A percentile compares a stretch with the other conserved stretches of the same genome.
These are phyloP conservation scores for Pythium pyrilobum DNA, from an alignment of 352 stramenopile species.

Conservation along the genomic window DNA sequence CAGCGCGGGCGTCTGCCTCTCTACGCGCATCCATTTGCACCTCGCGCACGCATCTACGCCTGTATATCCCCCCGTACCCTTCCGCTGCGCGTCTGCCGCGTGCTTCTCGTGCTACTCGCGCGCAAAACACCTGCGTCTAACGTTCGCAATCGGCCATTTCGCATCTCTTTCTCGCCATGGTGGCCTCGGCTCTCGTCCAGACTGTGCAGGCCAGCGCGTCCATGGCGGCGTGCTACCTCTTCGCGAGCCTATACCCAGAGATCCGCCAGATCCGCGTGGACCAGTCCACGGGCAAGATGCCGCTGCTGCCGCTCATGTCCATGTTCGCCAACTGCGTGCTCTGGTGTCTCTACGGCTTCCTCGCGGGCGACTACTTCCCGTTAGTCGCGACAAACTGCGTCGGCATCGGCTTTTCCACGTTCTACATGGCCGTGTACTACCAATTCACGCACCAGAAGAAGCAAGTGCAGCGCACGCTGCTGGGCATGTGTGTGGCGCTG, in stretches of 20 bases:
- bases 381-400: slow-evolving; percentile 37
- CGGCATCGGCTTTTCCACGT: slow-evolving; percentile 27
- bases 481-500: slow-evolving; percentile 9
- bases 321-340: slow-evolving; percentile 37
- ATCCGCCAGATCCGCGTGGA: slow-evolving; percentile 2
- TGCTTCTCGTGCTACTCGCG: neutral
- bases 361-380: slow-evolving; percentile 31
- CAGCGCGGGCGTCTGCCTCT: too few relatives aligned
- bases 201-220: slow-evolving; percentile 13
- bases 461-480: slow-evolving; percentile 18
- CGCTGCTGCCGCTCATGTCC: slow-evolving; percentile 32
- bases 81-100: too few relatives aligned
- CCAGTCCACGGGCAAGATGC: slow-evolving; percentile 26
- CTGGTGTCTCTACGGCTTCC: slow-evolving; percentile 33
- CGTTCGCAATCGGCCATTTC: neutral
- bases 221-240: slow-evolving; percentile 19
- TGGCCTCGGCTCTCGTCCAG: slow-evolving; percentile 3
- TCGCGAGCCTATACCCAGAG: slow-evolving; percentile 17
- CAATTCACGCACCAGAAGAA: slow-evolving; percentile 30
- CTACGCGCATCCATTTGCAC: too few relatives aligned
- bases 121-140: neutral
- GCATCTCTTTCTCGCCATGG: slow-evolving; percentile 1
- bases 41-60: too few relatives aligned
- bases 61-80: too few relatives aligned
- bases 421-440: slow-evolving; percentile 58